A percentile compares a stretch with the other conserved stretches of the same genome.
These are phyloP conservation scores for Zychaea mexicana DNA, from an alignment of 371 early-diverging fungal genomes.

Conservation along the genomic window DNA sequence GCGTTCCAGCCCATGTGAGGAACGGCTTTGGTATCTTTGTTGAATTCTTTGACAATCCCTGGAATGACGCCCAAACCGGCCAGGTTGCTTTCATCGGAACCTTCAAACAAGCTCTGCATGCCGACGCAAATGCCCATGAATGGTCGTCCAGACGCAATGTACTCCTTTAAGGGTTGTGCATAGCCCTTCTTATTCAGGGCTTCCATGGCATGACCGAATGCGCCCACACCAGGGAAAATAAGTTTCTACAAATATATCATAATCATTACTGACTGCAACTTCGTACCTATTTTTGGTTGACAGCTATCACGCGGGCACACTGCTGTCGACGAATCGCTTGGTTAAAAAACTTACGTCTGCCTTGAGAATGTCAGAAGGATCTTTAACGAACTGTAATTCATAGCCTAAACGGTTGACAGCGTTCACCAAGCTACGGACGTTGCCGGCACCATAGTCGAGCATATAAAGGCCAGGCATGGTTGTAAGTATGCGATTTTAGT, in stretches of 20 bases:
- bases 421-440: slow-evolving; percentile 94
- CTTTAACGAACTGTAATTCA: slow-evolving; percentile 76
- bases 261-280: no score
- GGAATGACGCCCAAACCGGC: slow-evolving; percentile 88
- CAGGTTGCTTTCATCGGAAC: slow-evolving; percentile 86
- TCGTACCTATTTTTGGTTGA: background rate
- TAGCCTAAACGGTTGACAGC: slow-evolving; percentile 89
- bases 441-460: slow-evolving; percentile 98
- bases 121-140: slow-evolving; percentile 98
- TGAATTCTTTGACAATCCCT: slow-evolving; percentile 72
- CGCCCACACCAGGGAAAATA: slow-evolving; percentile 98
- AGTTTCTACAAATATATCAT: slow-evolving; percentile 70
- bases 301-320: background rate
- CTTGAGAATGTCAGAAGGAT: slow-evolving; percentile 77
- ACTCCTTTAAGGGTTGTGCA: slow-evolving; percentile 79
- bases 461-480: slow-evolving; percentile 69
- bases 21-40: slow-evolving; percentile 74
- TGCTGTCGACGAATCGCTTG: no score
- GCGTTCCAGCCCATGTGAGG: slow-evolving; percentile 99
- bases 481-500: background rate
- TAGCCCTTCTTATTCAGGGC: slow-evolving; percentile 77
- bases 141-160: slow-evolving; percentile 83
- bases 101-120: slow-evolving; percentile 94
- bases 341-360: slow-evolving; percentile 77
- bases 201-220: slow-evolving; percentile 91